These are phyloP conservation scores for Phallus indusiatus DNA, from an alignment of 768 basidiomycete genomes.

Conservation along the genomic window DNA sequence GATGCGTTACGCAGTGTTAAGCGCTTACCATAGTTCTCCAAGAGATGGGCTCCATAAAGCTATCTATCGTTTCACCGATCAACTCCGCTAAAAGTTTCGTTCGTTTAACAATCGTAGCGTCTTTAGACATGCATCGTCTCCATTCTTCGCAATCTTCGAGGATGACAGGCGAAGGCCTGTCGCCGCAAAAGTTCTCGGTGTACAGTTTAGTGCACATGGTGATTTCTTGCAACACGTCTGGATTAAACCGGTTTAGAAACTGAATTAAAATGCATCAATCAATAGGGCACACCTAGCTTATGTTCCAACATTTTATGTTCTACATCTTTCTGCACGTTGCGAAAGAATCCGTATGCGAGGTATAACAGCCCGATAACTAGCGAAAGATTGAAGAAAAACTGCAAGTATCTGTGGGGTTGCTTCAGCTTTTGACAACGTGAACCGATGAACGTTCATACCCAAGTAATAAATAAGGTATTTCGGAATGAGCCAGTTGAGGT, in stretches of 20 bases:
- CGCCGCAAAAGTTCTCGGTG: conserved; percentile 74
- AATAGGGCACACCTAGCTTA: conserved; percentile 54
- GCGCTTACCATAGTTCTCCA: conserved; percentile 83
- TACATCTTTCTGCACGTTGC: conserved; percentile 86
- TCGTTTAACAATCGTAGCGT: conserved; percentile 81
- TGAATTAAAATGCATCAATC: neutral
- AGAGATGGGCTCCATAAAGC: conserved; percentile 94
- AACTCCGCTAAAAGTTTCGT: conserved; percentile 89
- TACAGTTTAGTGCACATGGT: conserved; percentile 73
- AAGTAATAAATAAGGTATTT: conserved; percentile 72
- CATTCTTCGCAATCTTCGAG: conserved; percentile 76
- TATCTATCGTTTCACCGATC: conserved; percentile 91
- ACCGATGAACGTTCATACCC: conserved; percentile 47
- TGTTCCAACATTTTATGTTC: conserved; percentile 79
- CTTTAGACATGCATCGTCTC: conserved; percentile 93
- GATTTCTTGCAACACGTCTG: conserved; percentile 91
- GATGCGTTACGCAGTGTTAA: neutral
- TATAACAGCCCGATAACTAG: conserved; percentile 79
- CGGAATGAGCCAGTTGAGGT: conserved; percentile 43
- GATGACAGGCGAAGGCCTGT: conserved; percentile 78
- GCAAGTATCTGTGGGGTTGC: conserved; percentile 61
- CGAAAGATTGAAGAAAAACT: conserved; percentile 89
- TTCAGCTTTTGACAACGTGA: neutral
- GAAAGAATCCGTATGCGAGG: conserved; percentile 74
- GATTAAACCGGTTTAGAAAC: neutral